Conservation (phyloP, 345 rosid species). For the Linum lewisii region DNA sequence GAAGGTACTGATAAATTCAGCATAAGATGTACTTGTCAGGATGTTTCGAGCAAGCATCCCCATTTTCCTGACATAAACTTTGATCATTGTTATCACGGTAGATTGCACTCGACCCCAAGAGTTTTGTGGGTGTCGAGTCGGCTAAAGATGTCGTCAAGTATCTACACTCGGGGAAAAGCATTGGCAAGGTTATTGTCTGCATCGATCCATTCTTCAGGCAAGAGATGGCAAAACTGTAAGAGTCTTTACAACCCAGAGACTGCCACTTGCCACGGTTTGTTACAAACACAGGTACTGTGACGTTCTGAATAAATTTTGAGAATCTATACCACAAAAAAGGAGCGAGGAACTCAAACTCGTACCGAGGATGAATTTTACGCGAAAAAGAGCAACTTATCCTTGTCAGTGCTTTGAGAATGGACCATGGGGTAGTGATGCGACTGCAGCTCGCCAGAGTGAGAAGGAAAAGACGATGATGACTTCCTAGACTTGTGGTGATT, state of each 20-base stretch:
- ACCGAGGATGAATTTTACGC: no score
- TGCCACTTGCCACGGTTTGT: no score
- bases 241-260: no score
- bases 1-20: conserved; percentile 42
- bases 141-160: conserved; percentile 89
- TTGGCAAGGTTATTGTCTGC: conserved; percentile 91
- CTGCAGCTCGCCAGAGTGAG: conserved; percentile 56
- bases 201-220: conserved; percentile 53
- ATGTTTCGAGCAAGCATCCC: not conserved
- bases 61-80: no score
- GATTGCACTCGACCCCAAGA: conserved; percentile 67
- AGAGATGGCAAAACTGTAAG: conserved; percentile 45
- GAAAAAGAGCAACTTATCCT: no score
- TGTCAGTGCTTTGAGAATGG: no score
- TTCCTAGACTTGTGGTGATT: conserved; percentile 45
- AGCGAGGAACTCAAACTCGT: no score
- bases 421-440: conserved; percentile 34
- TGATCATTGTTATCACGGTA: conserved; percentile 9
- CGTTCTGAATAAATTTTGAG: no score
- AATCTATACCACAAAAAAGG: no score
- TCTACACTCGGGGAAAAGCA: conserved; percentile 91
- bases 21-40: not conserved
- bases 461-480: conserved; percentile 23
- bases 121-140: conserved; percentile 53
- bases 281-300: no score